phyloP scores from a whole-genome alignment of 140 eudicot species.

The Erigeron philadelphicus region DNA sequence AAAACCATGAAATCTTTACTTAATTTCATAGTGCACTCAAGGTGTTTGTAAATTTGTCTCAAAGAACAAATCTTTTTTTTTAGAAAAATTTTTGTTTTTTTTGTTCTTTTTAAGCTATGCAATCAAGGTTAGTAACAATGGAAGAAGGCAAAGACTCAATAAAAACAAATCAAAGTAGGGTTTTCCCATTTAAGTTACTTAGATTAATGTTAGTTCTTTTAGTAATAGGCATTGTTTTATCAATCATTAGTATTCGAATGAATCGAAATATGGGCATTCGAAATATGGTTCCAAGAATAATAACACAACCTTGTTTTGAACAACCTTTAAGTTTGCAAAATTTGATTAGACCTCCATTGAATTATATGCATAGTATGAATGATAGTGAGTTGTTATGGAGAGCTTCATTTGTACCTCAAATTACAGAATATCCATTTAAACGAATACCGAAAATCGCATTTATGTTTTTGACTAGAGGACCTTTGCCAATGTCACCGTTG shows the following conservation, averaged over 20 bases:
- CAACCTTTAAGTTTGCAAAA: constrained; percentile 40
- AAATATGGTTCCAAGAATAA: constrained; percentile 29
- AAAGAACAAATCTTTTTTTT: background rate
- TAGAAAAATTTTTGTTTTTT: background rate
- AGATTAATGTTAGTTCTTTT: constrained; percentile 55
- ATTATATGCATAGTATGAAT: constrained; percentile 58
- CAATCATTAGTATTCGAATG: constrained; percentile 50
- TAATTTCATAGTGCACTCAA: background rate
- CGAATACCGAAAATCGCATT: constrained; percentile 63
- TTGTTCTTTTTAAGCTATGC: constrained; percentile 26
- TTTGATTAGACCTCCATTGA: constrained; percentile 62
- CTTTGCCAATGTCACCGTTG: constrained; percentile 65
- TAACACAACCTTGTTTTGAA: constrained; percentile 47
- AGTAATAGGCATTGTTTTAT: constrained; percentile 49
- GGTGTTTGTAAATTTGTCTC: constrained; percentile 15
- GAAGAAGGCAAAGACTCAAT: constrained; percentile 62
- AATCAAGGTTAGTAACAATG: constrained; percentile 50
- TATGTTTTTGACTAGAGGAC: constrained; percentile 90
- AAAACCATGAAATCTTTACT: background rate
- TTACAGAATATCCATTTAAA: constrained; percentile 56
- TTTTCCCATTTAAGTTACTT: constrained; percentile 55
- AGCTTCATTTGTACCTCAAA: constrained; percentile 68
- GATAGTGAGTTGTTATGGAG: constrained; percentile 84
- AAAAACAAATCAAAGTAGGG: constrained; percentile 42
- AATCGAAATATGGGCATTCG: constrained; percentile 45